Conservation (phyloP, 2,329 filamentous ascomycete species). For the Aphanocladium album region DNA sequence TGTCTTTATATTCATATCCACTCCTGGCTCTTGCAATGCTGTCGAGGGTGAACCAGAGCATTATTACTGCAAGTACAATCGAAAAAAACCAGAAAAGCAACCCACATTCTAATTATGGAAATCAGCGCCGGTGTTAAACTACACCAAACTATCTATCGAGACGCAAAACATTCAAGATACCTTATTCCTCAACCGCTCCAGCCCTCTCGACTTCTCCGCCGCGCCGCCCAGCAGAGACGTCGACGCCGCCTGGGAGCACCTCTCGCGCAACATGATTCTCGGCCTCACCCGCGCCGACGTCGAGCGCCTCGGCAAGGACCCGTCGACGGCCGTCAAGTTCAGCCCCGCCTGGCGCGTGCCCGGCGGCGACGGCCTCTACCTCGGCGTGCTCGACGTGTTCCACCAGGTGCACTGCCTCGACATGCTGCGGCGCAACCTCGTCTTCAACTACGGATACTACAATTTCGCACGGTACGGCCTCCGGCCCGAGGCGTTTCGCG, state of each 20-base stretch:
- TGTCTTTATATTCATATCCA: no score
- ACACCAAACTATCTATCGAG: neutral
- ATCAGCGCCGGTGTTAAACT: neutral
- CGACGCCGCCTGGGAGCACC: neutral
- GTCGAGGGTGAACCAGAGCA: no score
- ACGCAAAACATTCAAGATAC: neutral
- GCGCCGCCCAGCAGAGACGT: neutral
- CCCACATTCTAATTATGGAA: no score
- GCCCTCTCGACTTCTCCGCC: neutral
- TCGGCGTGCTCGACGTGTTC: neutral
- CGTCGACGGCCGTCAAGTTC: neutral
- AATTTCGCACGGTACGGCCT: neutral
- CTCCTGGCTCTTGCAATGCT: no score
- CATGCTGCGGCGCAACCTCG: neutral
- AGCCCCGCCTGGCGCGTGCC: neutral
- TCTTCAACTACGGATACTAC: neutral
- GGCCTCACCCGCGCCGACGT: neutral
- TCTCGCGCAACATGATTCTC: neutral
- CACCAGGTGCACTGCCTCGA: neutral
- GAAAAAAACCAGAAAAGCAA: no score
- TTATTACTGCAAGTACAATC: no score
- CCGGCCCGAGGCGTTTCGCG: neutral
- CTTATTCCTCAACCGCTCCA: neutral
- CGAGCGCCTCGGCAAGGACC: neutral
- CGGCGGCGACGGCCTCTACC: neutral